A percentile compares a stretch with the other conserved stretches of the same genome.
Evolutionary conservation across 129 eudicot genomes (phyloP).

Genomic region (Saposhnikovia divaricata): DNA sequence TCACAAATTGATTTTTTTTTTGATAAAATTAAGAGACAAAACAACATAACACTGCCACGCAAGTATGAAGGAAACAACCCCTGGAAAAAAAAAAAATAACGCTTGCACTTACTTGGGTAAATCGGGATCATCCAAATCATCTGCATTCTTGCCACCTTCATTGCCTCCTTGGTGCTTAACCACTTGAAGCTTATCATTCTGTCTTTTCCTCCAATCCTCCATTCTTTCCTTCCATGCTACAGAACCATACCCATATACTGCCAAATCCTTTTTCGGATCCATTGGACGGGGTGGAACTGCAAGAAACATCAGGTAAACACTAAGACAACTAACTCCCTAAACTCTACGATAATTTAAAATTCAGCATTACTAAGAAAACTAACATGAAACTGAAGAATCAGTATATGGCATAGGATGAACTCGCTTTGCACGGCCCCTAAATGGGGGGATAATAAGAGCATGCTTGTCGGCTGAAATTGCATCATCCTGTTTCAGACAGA

Average conservation of each 20-base stretch:
- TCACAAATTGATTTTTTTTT: background rate
- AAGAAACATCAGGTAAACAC: conserved; percentile 10
- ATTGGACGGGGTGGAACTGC: conserved; percentile 89
- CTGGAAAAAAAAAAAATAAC: background rate
- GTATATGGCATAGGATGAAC: conserved; percentile 65
- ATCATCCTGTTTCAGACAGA: conserved; percentile 49
- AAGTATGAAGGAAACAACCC: background rate
- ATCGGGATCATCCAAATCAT: conserved; percentile 80
- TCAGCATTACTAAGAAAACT: conserved; percentile 13
- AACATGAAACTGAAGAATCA: conserved; percentile 60
- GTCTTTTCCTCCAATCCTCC: conserved; percentile 96
- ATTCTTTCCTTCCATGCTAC: conserved; percentile 99
- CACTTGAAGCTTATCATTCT: conserved; percentile 76
- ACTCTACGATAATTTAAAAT: background rate
- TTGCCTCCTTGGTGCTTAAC: conserved; percentile 65
- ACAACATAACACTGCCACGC: background rate
- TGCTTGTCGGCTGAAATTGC: conserved; percentile 88
- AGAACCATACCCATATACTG: conserved; percentile 91
- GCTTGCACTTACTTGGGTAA: conserved; percentile 62
- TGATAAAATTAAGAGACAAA: background rate
- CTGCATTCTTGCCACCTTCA: conserved; percentile 48
- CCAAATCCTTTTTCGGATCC: conserved; percentile 96
- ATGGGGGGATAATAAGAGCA: conserved; percentile 82
- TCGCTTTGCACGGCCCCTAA: conserved; percentile 67
- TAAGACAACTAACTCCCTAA: background rate